Conservation (phyloP, 2,329 filamentous ascomycete genomes). For the Alternaria angustiovoidea region DNA sequence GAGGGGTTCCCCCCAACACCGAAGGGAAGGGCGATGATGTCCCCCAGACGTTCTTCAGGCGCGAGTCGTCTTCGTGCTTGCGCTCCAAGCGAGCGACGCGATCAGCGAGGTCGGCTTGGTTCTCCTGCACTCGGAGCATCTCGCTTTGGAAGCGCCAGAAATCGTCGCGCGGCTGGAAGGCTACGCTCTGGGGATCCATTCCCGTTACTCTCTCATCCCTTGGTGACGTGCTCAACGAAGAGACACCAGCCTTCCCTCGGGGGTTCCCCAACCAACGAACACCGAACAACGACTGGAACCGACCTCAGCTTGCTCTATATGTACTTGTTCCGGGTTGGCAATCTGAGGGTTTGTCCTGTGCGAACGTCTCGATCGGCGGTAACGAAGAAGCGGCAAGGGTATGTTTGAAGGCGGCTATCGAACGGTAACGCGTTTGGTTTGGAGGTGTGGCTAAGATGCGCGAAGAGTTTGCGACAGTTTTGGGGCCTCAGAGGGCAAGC, state of each 20-base stretch:
- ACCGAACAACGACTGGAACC: constrained; percentile 20
- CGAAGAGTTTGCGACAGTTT: background rate
- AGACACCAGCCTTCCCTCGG: constrained; percentile 29
- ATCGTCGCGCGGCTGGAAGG: constrained; percentile 70
- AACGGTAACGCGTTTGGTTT: background rate
- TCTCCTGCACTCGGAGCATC: constrained; percentile 67
- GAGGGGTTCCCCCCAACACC: constrained; percentile 80
- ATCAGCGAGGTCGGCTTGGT: constrained; percentile 68
- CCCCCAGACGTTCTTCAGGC: constrained; percentile 85
- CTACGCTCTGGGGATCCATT: constrained; percentile 70
- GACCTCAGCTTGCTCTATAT: constrained; percentile 3
- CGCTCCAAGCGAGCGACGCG: constrained; percentile 68
- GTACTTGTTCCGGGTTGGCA: background rate
- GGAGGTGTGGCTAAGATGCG: background rate
- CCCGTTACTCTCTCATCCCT: constrained; percentile 45
- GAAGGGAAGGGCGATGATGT: constrained; percentile 88
- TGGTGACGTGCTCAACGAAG: constrained; percentile 29
- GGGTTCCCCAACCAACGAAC: constrained; percentile 21
- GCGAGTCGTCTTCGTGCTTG: constrained; percentile 68
- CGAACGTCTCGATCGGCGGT: constrained; percentile 2
- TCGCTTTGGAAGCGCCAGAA: constrained; percentile 71
- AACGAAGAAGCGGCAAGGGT: background rate
- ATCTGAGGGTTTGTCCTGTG: background rate
- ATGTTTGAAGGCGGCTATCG: background rate
- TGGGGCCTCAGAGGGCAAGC: background rate